Percentiles rank a stretch among this genome's conserved stretches.
phyloP scores from a whole-genome alignment of 768 basidiomycete species.

The Panaeolus cyanescens region DNA sequence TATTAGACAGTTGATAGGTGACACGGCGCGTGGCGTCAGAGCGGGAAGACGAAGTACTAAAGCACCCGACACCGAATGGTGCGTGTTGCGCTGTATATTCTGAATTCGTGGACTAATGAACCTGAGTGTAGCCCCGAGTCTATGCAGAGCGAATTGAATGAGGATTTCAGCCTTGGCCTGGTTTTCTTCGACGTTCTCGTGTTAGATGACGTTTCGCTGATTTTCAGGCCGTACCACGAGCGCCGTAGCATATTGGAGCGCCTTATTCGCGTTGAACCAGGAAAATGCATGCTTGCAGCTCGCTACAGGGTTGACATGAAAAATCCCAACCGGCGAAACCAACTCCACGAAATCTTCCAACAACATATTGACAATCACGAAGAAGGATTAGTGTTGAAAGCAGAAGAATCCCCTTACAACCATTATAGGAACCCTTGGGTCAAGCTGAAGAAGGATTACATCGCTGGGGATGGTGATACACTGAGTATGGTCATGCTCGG shows the following conservation, averaged over 20 bases:
- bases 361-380: conserved; percentile 50
- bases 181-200: conserved; percentile 87
- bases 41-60: conserved; percentile 22
- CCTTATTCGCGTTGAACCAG: conserved; percentile 51
- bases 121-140: conserved; percentile 18
- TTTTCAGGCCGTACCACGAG: conserved; percentile 54
- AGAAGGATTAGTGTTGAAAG: conserved; percentile 82
- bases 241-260: conserved; percentile 67
- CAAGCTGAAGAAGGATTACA: conserved; percentile 89
- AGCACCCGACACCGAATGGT: conserved; percentile 18
- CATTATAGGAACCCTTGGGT: conserved; percentile 74
- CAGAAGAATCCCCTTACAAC: conserved; percentile 67
- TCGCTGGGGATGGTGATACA: conserved; percentile 80
- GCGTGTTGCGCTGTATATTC: conserved; percentile 3
- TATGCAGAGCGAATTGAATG: conserved; percentile 33
- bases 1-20: conserved; percentile 60
- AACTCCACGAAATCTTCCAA: conserved; percentile 49
- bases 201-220: conserved; percentile 61
- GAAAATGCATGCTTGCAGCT: conserved; percentile 65
- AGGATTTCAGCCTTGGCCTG: conserved; percentile 64
- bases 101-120: background rate
- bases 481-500: conserved; percentile 79
- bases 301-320: conserved; percentile 48
- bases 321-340: conserved; percentile 15
- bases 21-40: conserved; percentile 59